A percentile compares a stretch with the other conserved stretches of the same genome.
Evolutionary conservation across 352 stramenopile genomes (phyloP).

Genomic region (Phytophthora boehmeriae): DNA sequence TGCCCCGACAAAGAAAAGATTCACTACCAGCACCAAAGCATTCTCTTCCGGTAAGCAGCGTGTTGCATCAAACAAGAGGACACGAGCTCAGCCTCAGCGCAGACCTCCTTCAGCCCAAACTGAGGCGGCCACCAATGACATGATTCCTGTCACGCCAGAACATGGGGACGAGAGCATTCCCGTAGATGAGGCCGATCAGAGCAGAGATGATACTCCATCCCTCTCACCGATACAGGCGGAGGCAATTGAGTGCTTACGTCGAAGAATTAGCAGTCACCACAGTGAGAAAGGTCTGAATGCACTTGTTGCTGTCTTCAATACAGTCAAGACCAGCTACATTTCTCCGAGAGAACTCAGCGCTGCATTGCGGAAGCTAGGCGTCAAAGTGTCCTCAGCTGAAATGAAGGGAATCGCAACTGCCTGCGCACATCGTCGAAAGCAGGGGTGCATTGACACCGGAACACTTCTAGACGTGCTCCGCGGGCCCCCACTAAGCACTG

Average conservation of each 20-base stretch:
- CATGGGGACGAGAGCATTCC: neutral
- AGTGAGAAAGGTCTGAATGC: slow-evolving; percentile 57
- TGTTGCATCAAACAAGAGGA: neutral
- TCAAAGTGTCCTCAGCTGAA: slow-evolving; percentile 49
- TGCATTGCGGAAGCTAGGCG: slow-evolving; percentile 54
- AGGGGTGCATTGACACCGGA: slow-evolving; percentile 54
- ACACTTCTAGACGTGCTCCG: slow-evolving; percentile 62
- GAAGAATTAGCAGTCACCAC: slow-evolving; percentile 40
- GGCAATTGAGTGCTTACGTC: slow-evolving; percentile 27
- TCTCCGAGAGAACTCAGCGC: slow-evolving; percentile 65
- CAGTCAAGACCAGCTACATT: slow-evolving; percentile 47
- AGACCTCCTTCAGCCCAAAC: slow-evolving; percentile 8
- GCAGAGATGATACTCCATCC: neutral
- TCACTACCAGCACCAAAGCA: neutral
- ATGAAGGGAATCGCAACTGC: slow-evolving; percentile 40
- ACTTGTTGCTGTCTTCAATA: slow-evolving; percentile 35
- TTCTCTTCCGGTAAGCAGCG: neutral
- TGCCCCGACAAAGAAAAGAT: neutral
- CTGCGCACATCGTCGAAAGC: slow-evolving; percentile 51
- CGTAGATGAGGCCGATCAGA: no score
- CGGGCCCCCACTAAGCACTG: slow-evolving; percentile 29
- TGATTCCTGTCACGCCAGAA: slow-evolving; percentile 9
- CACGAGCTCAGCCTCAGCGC: neutral
- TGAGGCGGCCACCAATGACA: slow-evolving; percentile 15
- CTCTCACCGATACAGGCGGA: slow-evolving; percentile 8